Percentiles rank a stretch among this genome's conserved stretches.
Conservation (phyloP, 768 basidiomycete species). For the Agaricus sinodeliciosus region DNA sequence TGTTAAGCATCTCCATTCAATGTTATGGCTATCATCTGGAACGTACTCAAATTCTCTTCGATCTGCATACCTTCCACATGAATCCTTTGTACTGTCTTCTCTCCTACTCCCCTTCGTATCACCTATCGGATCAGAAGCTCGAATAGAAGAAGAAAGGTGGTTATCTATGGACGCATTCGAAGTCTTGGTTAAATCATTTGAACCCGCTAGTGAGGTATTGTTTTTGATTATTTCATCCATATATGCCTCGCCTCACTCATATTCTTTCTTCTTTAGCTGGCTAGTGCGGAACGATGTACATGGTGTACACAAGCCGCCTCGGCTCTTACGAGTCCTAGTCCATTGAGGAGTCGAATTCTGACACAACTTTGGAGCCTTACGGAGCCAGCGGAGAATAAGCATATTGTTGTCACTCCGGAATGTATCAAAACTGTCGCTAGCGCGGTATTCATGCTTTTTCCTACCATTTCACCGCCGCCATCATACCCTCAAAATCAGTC, state of each 20-base stretch:
- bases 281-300: conserved; percentile 50
- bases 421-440: conserved; percentile 47
- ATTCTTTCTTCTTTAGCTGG: conserved; percentile 22
- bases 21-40: conserved; percentile 38
- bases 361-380: conserved; percentile 41
- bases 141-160: conserved; percentile 45
- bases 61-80: conserved; percentile 42
- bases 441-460: conserved; percentile 44
- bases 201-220: conserved; percentile 45
- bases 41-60: conserved; percentile 20
- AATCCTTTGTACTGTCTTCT: conserved; percentile 51
- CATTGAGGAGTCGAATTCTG: conserved; percentile 43
- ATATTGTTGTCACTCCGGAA: conserved; percentile 33
- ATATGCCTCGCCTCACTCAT: not conserved
- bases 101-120: conserved; percentile 51
- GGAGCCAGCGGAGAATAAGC: conserved; percentile 34
- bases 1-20: conserved; percentile 37
- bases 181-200: conserved; percentile 50
- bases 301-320: conserved; percentile 69
- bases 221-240: not conserved
- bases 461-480: conserved; percentile 22
- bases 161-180: conserved; percentile 59
- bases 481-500: not conserved
- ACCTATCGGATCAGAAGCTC: conserved; percentile 23
- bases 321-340: conserved; percentile 24